Evolutionary conservation across 2,329 filamentous ascomycete genomes (phyloP).

Genomic region (Malbranchea zuffiana): DNA sequence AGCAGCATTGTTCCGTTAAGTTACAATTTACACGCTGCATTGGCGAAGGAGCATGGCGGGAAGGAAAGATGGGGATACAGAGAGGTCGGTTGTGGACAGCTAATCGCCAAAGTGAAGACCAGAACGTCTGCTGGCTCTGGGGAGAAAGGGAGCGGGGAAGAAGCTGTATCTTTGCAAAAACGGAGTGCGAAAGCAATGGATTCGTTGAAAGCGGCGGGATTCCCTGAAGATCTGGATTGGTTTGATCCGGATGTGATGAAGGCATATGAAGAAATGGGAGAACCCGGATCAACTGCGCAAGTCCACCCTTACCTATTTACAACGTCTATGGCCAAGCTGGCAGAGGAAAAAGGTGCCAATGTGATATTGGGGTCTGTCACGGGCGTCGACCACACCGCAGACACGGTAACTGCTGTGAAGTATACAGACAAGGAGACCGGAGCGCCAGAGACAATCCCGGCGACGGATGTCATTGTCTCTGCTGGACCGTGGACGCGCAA

Average conservation of each 20-base stretch:
- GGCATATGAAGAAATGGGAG: conserved; percentile 75
- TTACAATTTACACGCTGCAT: conserved; percentile 68
- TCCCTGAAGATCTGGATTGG: conserved; percentile 79
- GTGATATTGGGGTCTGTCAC: conserved; percentile 61
- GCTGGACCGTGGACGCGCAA: conserved; percentile 52
- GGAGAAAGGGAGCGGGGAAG: conserved; percentile 21
- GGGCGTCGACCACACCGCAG: conserved; percentile 47
- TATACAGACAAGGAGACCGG: conserved; percentile 46
- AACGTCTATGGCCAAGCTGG: conserved; percentile 66
- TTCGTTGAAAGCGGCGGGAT: conserved; percentile 45
- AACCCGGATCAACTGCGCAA: conserved; percentile 70
- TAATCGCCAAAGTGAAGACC: conserved; percentile 42
- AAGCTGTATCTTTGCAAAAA: conserved; percentile 15
- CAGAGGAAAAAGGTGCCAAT: conserved; percentile 56
- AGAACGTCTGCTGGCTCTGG: conserved; percentile 16
- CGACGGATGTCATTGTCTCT: conserved; percentile 50
- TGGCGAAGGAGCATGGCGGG: conserved; percentile 76
- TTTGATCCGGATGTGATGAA: conserved; percentile 55
- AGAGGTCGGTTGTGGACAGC: conserved; percentile 59
- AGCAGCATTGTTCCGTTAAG: conserved; percentile 71
- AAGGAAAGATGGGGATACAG: conserved; percentile 77
- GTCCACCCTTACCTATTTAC: conserved; percentile 92
- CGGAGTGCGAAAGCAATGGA: conserved; percentile 40
- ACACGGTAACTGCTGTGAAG: conserved; percentile 51
- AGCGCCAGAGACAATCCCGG: conserved; percentile 40